These are phyloP conservation scores for Dipteronia dyeriana DNA, from an alignment of 345 rosid species.

Conservation along the genomic window DNA sequence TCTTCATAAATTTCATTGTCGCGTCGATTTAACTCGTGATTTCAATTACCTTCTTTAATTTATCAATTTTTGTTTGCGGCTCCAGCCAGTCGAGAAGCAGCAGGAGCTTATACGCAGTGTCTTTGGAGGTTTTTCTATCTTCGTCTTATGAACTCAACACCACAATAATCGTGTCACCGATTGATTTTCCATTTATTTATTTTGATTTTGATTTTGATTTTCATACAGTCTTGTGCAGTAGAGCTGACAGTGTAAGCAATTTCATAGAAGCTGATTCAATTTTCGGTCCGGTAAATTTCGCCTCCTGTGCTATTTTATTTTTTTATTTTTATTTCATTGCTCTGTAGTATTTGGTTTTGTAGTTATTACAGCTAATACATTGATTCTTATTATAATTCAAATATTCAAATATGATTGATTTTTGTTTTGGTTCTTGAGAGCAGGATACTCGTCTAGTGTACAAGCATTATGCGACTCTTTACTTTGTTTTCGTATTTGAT, in stretches of 20 bases:
- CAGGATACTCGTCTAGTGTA: slow-evolving; percentile 88
- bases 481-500: slow-evolving; percentile 84
- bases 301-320: not conserved
- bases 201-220: slow-evolving; percentile 22
- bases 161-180: not conserved
- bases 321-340: too few species aligned
- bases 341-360: not conserved
- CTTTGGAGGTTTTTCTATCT: slow-evolving; percentile 56
- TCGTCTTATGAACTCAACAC: not conserved
- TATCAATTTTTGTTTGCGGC: slow-evolving; percentile 13
- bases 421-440: not conserved
- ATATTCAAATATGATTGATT: too few species aligned
- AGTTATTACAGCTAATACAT: not conserved
- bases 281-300: slow-evolving; percentile 71
- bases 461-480: slow-evolving; percentile 90
- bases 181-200: not conserved
- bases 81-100: slow-evolving; percentile 81
- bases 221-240: slow-evolving; percentile 65
- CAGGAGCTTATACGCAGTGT: slow-evolving; percentile 82
- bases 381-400: not conserved
- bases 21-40: not conserved
- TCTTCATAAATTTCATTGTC: not conserved
- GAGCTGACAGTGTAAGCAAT: slow-evolving; percentile 89
- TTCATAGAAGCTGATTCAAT: slow-evolving; percentile 76
- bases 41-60: not conserved